Evolutionary conservation across 2,329 filamentous ascomycete species (phyloP).

Genomic region (Sporothrix luriei): DNA sequence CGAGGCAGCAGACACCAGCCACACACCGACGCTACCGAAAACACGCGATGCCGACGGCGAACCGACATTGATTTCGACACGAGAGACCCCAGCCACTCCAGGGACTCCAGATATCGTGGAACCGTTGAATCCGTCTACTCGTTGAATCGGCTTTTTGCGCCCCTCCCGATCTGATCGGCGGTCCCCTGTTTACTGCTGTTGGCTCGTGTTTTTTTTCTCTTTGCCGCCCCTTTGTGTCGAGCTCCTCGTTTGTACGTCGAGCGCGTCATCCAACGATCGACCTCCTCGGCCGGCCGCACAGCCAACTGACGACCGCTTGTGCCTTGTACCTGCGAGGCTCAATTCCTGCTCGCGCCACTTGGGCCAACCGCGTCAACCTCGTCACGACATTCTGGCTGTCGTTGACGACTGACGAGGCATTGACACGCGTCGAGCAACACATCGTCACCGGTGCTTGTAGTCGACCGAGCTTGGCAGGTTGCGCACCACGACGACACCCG

Average conservation of each 20-base stretch:
- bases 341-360: background rate
- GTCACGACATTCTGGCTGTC: background rate
- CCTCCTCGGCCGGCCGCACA: conserved; percentile 7
- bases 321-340: background rate
- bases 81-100: background rate
- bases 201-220: conserved; percentile 15
- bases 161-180: background rate
- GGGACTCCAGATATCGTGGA: no score
- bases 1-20: background rate
- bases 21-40: conserved; percentile 10
- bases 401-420: background rate
- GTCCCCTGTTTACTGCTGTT: conserved; percentile 4
- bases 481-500: background rate
- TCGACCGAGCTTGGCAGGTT: background rate
- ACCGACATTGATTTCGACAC: background rate
- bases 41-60: conserved; percentile 17
- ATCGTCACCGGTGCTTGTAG: background rate
- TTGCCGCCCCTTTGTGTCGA: background rate
- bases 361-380: background rate
- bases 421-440: background rate
- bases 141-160: background rate
- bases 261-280: conserved; percentile 13
- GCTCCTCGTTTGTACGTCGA: conserved; percentile 6
- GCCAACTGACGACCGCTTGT: background rate
- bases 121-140: no score